Evolutionary conservation across 2,329 filamentous ascomycete genomes (phyloP), one percentile per base, ranked within the genome.

Genomic region (Chaetomium globosum): DNA sequence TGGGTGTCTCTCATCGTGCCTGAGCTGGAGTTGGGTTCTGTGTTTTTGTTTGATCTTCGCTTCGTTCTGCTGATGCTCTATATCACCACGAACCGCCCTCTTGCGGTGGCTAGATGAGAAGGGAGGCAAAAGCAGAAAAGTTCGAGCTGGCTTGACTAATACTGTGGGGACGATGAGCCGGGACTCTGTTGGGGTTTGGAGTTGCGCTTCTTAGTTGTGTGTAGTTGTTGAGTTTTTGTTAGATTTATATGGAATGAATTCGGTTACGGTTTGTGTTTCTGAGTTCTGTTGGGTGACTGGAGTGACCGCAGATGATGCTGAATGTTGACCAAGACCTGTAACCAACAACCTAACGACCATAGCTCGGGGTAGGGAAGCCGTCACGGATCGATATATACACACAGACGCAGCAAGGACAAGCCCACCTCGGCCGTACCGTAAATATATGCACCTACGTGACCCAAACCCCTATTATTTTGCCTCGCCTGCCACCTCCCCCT

Each of bases 111-210:
- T 26, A 28, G 51, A 9, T 48, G 39, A 7, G 12, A 2, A 23
- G 16, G 36, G 36, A 46, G 51, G n/a, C 12, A 21, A 65, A 36
- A 21, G 13, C 4, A 57, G 16, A 30, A 55, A 51, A 33, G 51
- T 30, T 65, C 64, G 64, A 65, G 59, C 64, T 63, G 59, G 60
- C 59, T 65, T 65, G 64, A 65, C 39, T 65, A 63, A 65, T 65
- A 61, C 30, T 19, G 31, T 7, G 28, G 49, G 30, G 49, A 21
- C n/a, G 55, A 43, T 36, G 30, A 56, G 55, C 23, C 23, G 55
- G 39, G 53, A 31, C 54, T 58, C 53, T 57, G 5, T 21, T 26
- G 10, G 48, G 26, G 28, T n/a, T 36, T 26, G 57, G 4, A 19
- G 26, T 46, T 53, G 31, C 10, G 21, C 48, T 65, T 48, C 39